Base-by-base conservation (phyloP, 352 stramenopile species). In the Globisporangium viniferum region DNA sequence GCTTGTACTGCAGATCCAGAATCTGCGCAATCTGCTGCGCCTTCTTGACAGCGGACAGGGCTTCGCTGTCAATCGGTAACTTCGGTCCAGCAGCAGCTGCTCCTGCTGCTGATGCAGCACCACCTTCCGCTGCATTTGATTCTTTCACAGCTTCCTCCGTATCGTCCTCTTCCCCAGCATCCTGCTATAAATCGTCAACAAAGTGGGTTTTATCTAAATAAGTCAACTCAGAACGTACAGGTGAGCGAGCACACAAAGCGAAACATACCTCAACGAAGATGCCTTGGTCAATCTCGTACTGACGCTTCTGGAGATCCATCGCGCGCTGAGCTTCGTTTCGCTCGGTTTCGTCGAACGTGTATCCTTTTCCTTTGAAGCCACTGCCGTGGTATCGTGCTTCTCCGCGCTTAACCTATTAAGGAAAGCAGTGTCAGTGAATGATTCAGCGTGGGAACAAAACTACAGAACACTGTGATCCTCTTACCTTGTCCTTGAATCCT, bases 291-390 rank as follows among this genome's bases (percentile, higher is more conserved):
- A 97, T 74, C 68, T 97, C 90, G 62, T 96, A 96, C 66, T 96
- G 92, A 6, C 92, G 89, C 44, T 83, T 89, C 71, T 99, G 94
- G 51, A 98, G 73, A 71, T 97, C 88, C 48, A 93, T 93, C 33
- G 93, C 84, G 53, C 96, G 92, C 73, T 99, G 97, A 12, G 94
- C 87, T 76, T 99, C 97, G 58, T 92, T 99, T 65, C 98, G 90
- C 74, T 99, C 98, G 18, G 78, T 98, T 35, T 98, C 97, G 68
- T 99, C 97, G 70, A 99, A 99, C 2, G 95, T 99, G 77, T 98
- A 99, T 5, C 98, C 98, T 69, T 98, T 98, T 54, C 97, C 97
- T 74, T 97, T 97, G 75, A 99, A 99, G 0, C 98, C 98, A 66
- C 92, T 98, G 24, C 89, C 90, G 51, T 98, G 97, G 73, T 96